Conservation (phyloP, 352 stramenopile species). For the Phytophthora chlamydospora region DNA sequence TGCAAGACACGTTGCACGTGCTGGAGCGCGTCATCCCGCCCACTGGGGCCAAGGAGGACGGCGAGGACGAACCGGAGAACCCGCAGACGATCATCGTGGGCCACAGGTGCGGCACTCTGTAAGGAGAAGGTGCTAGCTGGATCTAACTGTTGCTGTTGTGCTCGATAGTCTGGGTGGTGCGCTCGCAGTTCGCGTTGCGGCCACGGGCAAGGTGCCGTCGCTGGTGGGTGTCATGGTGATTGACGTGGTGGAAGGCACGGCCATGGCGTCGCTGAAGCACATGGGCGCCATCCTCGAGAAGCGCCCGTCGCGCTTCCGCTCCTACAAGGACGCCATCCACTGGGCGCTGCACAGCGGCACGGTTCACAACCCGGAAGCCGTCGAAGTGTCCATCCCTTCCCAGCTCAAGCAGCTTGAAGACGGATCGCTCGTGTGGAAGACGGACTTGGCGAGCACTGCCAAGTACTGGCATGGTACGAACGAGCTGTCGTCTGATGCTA, state of each 20-base stretch:
- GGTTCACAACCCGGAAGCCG: constrained; percentile 78
- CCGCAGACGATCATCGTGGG: constrained; percentile 77
- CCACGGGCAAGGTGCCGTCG: constrained; percentile 57
- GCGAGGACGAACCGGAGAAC: constrained; percentile 30
- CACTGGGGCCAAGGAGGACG: constrained; percentile 16
- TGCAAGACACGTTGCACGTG: constrained; percentile 72
- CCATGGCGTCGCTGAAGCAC: constrained; percentile 82
- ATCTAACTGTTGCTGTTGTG: constrained; percentile 2
- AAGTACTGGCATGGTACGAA: constrained; percentile 76
- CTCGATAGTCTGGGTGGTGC: constrained; percentile 75
- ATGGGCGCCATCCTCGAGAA: constrained; percentile 84
- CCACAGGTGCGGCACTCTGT: constrained; percentile 59
- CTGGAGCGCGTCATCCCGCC: constrained; percentile 58
- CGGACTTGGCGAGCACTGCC: constrained; percentile 73
- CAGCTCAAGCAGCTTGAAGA: constrained; percentile 61
- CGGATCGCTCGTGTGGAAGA: constrained; percentile 74
- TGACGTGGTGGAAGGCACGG: constrained; percentile 90
- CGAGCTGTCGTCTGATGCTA: not conserved
- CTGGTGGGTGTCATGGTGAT: constrained; percentile 88
- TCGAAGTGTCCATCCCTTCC: constrained; percentile 80
- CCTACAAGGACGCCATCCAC: constrained; percentile 73
- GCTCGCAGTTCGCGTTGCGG: constrained; percentile 77
- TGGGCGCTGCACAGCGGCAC: constrained; percentile 82
- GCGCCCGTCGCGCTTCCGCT: constrained; percentile 70
- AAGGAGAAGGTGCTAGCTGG: not conserved